Evolutionary conservation across 805 yeast genomes (phyloP), one percentile per base, ranked within the genome.

Genomic region (Suhomyces faveliae): DNA sequence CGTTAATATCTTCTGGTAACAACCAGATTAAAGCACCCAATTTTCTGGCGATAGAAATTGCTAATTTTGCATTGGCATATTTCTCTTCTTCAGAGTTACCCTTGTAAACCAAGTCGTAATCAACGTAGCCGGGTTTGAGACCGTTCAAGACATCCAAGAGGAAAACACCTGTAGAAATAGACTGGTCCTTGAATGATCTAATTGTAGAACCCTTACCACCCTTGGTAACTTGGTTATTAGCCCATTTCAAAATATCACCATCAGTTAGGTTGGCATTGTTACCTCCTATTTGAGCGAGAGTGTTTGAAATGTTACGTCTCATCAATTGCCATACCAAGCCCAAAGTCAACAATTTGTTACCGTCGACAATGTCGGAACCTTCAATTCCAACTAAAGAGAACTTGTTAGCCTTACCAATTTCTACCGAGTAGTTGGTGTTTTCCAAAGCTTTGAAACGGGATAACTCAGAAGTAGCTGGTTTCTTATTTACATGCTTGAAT

Each of bases 1-100:
- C 98, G 60, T 85, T 87, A 61, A 94, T 94, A 73, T 94, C 99
- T 69, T 94, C 99, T n/a, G 99, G 99, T n/a, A 94, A 97, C 58
- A 94, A 79, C 97, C 97, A 94, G 62, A 94, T 94, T 65, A 94
- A 81, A 35, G 97, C 99, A 52, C 99, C 99, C 58, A 94, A 74
- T 70, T 94, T 94, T 79, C 99, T 87, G 29, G 99, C 99, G 62
- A 94, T 94, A 2, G 98, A 94, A 64, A 94, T 94, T 17, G 99
- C 99, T 66, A 94, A 80, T 74, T 89, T 87, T 17, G 98, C 99
- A 66, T 94, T 94, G 35, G 96, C 96, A 63, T 89, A 89, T 63
- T 78, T 81, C 55, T 92, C 96, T 51, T 89, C 96, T 13, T 86
- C 94, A 29, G 87, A 83, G 37, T 70, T 66, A 37, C 96, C 96